phyloP scores from a whole-genome alignment of 441 rosid genomes.

The Populus hybrid region DNA sequence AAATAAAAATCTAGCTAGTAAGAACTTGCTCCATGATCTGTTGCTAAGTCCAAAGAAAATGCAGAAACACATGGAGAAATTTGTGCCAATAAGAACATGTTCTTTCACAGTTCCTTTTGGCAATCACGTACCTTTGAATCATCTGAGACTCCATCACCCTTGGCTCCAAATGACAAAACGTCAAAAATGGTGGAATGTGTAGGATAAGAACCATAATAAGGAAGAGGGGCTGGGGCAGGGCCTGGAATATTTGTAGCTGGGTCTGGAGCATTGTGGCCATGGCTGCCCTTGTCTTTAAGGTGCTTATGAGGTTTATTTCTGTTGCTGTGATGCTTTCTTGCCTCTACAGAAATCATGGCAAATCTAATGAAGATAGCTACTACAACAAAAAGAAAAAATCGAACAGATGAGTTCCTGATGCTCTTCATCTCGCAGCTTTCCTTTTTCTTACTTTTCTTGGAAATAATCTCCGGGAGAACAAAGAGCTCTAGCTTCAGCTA shows the following conservation, averaged over 20 bases:
- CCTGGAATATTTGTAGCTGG: conserved; percentile 3
- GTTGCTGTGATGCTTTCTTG: conserved; percentile 38
- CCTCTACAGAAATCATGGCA: conserved; percentile 35
- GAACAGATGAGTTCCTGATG: conserved; percentile 20
- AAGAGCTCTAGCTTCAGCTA: background rate
- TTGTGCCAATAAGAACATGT: background rate
- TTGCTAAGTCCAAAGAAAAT: background rate
- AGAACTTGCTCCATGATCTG: background rate
- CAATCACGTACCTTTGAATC: conserved; percentile 40
- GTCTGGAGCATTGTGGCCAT: conserved; percentile 19
- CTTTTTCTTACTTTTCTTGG: background rate
- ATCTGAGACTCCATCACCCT: conserved; percentile 50
- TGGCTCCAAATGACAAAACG: conserved; percentile 51
- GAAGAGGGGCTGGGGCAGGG: conserved; percentile 35
- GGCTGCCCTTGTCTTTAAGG: conserved; percentile 20
- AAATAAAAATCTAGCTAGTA: background rate
- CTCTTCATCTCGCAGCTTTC: conserved; percentile 33
- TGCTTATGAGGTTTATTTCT: conserved; percentile 33
- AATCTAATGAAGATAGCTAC: conserved; percentile 19
- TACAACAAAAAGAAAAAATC: conserved; percentile 15
- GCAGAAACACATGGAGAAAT: background rate
- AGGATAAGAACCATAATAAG: conserved; percentile 18
- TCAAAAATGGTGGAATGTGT: conserved; percentile 26
- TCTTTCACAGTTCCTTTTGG: too few species aligned
- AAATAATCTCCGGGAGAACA: background rate